Conservation (phyloP, 2,329 filamentous ascomycete genomes). For the Verticillium isaacii region DNA sequence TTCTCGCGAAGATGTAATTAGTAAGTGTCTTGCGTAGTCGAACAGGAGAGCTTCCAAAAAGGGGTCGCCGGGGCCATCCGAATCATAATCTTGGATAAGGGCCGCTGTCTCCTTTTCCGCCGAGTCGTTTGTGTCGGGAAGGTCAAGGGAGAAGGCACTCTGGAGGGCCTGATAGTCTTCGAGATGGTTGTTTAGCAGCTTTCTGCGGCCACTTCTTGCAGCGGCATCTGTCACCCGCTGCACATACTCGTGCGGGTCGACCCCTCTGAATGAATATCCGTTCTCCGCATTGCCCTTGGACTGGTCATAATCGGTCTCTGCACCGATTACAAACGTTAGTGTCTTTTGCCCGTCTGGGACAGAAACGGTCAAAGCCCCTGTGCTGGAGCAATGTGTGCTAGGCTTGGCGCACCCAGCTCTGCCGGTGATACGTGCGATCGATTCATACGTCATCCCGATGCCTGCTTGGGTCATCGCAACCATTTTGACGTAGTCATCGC, state of each 20-base stretch:
- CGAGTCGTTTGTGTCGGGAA: constrained; percentile 39
- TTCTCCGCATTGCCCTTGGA: constrained; percentile 37
- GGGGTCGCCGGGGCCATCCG: constrained; percentile 35
- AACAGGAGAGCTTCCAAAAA: constrained; percentile 49
- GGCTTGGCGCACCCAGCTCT: constrained; percentile 8
- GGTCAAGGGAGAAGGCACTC: constrained; percentile 32
- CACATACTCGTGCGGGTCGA: constrained; percentile 35
- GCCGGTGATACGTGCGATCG: not conserved
- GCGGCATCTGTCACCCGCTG: constrained; percentile 26
- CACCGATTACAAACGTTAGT: constrained; percentile 36
- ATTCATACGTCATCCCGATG: constrained; percentile 38
- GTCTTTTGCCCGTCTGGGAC: constrained; percentile 14
- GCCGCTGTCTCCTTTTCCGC: constrained; percentile 33
- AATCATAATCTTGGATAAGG: constrained; percentile 25
- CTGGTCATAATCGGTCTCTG: constrained; percentile 44
- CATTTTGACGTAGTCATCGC: constrained; percentile 22
- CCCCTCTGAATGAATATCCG: constrained; percentile 42
- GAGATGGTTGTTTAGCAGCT: constrained; percentile 28
- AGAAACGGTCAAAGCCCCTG: constrained; percentile 22
- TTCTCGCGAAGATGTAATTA: constrained; percentile 48
- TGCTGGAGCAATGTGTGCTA: constrained; percentile 7
- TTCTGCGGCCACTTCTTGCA: constrained; percentile 21
- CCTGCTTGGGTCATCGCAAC: constrained; percentile 31
- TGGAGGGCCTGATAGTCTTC: constrained; percentile 35
- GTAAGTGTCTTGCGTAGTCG: constrained; percentile 46